phyloP scores from a whole-genome alignment of 768 basidiomycete species.

The Lactarius evosmus region DNA sequence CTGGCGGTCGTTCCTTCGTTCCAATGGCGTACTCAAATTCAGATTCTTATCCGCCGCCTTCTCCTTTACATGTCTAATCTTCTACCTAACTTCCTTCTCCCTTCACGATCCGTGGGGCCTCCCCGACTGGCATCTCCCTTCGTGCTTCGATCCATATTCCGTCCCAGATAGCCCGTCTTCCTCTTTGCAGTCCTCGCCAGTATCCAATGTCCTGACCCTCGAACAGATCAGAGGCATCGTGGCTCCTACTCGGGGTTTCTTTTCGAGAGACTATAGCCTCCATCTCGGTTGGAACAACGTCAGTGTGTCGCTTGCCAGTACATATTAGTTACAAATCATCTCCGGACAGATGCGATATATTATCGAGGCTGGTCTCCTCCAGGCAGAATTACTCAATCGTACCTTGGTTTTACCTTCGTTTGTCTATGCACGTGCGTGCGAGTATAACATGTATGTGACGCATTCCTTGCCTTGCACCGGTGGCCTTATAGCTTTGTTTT shows the following conservation, averaged over 20 bases:
- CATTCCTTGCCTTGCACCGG: constrained; percentile 11
- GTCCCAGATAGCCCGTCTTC: too few species aligned
- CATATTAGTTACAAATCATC: constrained; percentile 6
- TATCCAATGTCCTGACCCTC: constrained; percentile 31
- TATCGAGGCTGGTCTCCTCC: constrained; percentile 45
- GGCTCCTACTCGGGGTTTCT: constrained; percentile 41
- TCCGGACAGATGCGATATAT: constrained; percentile 44
- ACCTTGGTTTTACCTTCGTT: constrained; percentile 44
- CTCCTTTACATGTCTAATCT: constrained; percentile 3
- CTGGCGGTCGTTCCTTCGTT: not conserved
- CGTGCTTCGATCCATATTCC: not conserved
- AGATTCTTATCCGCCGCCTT: constrained; percentile 14
- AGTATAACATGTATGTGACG: constrained; percentile 38
- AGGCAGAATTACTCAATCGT: constrained; percentile 43
- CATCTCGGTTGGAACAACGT: constrained; percentile 50
- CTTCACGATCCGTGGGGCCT: not conserved
- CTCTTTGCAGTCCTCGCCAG: not conserved
- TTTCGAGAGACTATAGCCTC: constrained; percentile 43
- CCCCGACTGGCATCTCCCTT: not conserved
- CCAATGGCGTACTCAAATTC: not conserved
- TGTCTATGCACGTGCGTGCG: constrained; percentile 46
- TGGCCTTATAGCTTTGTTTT: not conserved
- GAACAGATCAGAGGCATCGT: constrained; percentile 38
- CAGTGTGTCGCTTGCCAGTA: constrained; percentile 18
- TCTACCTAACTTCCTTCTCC: constrained; percentile 13